These are phyloP conservation scores for Fraxinus platypoda DNA, from an alignment of 305 asterid genomes.

Conservation along the genomic window DNA sequence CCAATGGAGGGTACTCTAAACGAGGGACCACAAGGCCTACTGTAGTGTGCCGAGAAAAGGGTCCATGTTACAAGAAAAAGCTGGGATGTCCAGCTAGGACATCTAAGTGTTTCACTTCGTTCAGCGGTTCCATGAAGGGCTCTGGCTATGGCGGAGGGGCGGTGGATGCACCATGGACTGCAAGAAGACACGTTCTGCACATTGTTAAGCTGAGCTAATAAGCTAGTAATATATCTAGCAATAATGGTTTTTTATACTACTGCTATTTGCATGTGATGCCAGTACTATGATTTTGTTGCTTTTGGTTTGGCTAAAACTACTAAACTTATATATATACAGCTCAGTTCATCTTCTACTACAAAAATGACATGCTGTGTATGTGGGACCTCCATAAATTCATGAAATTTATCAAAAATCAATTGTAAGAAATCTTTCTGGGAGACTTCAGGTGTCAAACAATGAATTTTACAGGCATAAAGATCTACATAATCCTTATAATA, in stretches of 20 bases:
- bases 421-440: background rate
- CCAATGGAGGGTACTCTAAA: constrained; percentile 56
- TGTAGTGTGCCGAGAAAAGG: constrained; percentile 49
- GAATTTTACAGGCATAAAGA: constrained; percentile 16
- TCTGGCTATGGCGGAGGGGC: constrained; percentile 78
- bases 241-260: constrained; percentile 4
- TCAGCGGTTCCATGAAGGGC: constrained; percentile 66
- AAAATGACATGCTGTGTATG: background rate
- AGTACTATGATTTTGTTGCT: constrained; percentile 32
- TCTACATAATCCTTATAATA: background rate
- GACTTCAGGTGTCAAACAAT: constrained; percentile 6
- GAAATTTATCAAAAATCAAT: background rate
- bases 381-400: background rate
- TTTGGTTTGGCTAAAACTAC: background rate
- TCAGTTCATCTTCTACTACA: background rate
- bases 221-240: background rate
- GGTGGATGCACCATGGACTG: constrained; percentile 88
- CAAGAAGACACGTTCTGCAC: constrained; percentile 63
- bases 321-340: constrained; percentile 12
- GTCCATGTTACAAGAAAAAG: constrained; percentile 73
- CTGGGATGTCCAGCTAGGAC: constrained; percentile 58
- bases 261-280: background rate
- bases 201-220: constrained; percentile 39
- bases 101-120: constrained; percentile 63
- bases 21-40: constrained; percentile 42